Conservation (phyloP, 306 rosid genomes). For the Luffa aegyptiaca region DNA sequence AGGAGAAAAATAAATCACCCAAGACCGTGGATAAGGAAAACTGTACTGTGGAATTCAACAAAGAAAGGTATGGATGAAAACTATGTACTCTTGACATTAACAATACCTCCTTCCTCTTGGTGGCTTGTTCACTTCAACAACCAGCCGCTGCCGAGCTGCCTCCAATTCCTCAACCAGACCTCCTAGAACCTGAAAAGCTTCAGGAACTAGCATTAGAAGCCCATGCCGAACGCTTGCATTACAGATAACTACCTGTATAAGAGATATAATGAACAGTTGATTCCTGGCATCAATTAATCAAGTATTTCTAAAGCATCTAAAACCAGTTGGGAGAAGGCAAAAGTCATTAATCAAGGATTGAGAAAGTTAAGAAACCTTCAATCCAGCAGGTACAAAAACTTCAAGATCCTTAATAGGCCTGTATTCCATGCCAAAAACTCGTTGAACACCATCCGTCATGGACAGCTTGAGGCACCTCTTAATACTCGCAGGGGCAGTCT, state of each 20-base stretch:
- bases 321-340: neutral
- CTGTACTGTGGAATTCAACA: neutral
- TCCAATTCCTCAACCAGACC: conserved; percentile 81
- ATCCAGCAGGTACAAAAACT: conserved; percentile 68
- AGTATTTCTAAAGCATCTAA: neutral
- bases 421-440: conserved; percentile 83
- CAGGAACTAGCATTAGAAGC: conserved; percentile 82
- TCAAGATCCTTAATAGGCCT: conserved; percentile 73
- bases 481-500: conserved; percentile 44
- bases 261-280: neutral
- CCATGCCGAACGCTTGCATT: conserved; percentile 74
- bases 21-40: neutral
- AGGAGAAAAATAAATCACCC: neutral
- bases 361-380: conserved; percentile 46
- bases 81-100: conserved; percentile 1
- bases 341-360: neutral
- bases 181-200: conserved; percentile 62
- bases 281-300: neutral
- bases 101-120: conserved; percentile 76
- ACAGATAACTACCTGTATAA: conserved; percentile 51
- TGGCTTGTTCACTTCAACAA: conserved; percentile 81
- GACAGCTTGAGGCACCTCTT: conserved; percentile 86
- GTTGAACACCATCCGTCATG: conserved; percentile 81
- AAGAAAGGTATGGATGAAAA: neutral
- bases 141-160: conserved; percentile 65